phyloP scores from a whole-genome alignment of 805 yeast species.

The Monosporozyma solicola region DNA sequence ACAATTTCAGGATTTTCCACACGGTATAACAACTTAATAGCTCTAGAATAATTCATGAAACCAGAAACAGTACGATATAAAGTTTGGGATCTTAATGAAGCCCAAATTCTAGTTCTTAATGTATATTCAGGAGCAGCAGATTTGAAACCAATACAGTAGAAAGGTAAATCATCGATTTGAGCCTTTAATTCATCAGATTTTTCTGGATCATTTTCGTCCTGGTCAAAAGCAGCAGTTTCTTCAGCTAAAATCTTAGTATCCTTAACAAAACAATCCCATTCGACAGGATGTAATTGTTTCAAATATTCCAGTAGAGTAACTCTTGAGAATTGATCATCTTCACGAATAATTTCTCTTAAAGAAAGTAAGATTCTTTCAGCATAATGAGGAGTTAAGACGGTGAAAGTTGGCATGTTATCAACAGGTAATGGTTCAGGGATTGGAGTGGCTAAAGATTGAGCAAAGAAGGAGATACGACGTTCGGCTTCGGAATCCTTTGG shows the following conservation, averaged over 20 bases:
- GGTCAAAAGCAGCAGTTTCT: slow-evolving; percentile 72
- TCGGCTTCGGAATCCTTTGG: slow-evolving; percentile 97
- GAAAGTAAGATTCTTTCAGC: slow-evolving; percentile 88
- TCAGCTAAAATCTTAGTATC: slow-evolving; percentile 94
- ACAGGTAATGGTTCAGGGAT: slow-evolving; percentile 98
- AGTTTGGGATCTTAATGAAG: slow-evolving; percentile 94
- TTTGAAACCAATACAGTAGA: slow-evolving; percentile 94
- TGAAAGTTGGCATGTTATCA: slow-evolving; percentile 98
- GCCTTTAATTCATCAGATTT: slow-evolving; percentile 65
- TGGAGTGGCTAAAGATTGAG: slow-evolving; percentile 97
- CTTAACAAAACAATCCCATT: slow-evolving; percentile 95
- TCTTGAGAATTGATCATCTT: slow-evolving; percentile 93
- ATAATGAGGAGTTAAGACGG: slow-evolving; percentile 94
- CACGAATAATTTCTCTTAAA: slow-evolving; percentile 92
- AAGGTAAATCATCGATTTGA: slow-evolving; percentile 86
- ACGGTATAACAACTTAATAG: slow-evolving; percentile 84
- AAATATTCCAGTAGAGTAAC: slow-evolving; percentile 89
- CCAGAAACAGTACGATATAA: slow-evolving; percentile 95
- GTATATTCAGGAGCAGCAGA: slow-evolving; percentile 96
- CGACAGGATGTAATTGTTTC: slow-evolving; percentile 91
- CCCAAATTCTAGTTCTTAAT: slow-evolving; percentile 96
- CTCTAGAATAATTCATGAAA: slow-evolving; percentile 96
- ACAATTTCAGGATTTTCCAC: slow-evolving; percentile 93
- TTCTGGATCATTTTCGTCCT: slow-evolving; percentile 36
- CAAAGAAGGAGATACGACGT: slow-evolving; percentile 98